Evolutionary conservation across 148 eudicot species (phyloP).

Genomic region (Cornus controversa): DNA sequence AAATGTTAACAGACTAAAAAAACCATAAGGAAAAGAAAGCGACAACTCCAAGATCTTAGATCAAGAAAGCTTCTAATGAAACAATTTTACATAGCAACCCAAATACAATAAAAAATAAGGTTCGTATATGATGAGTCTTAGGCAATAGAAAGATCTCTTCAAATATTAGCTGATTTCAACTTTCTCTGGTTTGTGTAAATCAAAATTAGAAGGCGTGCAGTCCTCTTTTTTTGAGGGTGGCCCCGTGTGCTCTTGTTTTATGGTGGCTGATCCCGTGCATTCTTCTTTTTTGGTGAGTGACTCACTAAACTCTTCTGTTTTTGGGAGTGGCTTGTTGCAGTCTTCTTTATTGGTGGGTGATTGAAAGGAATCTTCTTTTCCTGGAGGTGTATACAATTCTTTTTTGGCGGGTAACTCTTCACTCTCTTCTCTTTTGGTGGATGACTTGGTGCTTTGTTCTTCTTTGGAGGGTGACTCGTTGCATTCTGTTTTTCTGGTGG

Average conservation of each 20-base stretch:
- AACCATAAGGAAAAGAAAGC: background rate
- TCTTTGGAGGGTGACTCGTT: background rate
- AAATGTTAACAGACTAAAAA: background rate
- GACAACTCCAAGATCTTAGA: background rate
- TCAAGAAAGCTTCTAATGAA: background rate
- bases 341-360: background rate
- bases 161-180: background rate
- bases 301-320: background rate
- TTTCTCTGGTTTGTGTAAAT: background rate
- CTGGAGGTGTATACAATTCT: background rate
- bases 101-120: background rate
- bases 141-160: background rate
- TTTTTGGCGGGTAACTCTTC: background rate
- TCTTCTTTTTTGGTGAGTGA: background rate
- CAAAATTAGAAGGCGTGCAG: background rate
- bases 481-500: background rate
- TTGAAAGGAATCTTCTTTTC: background rate
- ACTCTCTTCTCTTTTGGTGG: background rate
- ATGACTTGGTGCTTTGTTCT: conserved; percentile 1
- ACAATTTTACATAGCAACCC: background rate
- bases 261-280: background rate
- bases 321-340: background rate
- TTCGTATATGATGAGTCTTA: background rate
- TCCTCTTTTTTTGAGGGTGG: background rate
- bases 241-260: background rate